Evolutionary conservation across 1,284 basidiomycete species (phyloP).

Genomic region (Ustilago xerochloae): DNA sequence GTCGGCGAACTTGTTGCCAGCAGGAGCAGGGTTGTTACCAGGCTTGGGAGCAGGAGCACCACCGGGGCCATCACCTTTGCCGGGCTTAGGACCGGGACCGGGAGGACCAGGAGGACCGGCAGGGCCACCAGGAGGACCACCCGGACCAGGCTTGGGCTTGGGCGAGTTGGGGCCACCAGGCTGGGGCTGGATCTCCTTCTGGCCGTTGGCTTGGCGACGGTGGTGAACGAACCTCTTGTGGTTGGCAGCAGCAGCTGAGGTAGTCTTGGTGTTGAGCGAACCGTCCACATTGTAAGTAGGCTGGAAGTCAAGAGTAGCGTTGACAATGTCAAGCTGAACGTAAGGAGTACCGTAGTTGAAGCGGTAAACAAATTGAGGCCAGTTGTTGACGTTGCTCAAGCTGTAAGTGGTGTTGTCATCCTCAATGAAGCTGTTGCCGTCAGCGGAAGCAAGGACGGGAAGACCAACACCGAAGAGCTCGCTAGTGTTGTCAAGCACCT

Average conservation of each 20-base stretch:
- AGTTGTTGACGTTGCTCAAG: conserved; percentile 20
- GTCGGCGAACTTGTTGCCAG: conserved; percentile 25
- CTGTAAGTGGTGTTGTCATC: conserved; percentile 32
- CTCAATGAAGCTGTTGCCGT: conserved; percentile 37
- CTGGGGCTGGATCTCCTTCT: conserved; percentile 10
- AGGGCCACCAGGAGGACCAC: neutral
- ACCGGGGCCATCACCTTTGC: neutral
- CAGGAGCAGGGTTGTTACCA: neutral
- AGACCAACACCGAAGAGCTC: conserved; percentile 44
- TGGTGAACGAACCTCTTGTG: conserved; percentile 41
- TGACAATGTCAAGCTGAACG: conserved; percentile 42
- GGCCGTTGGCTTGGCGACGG: conserved; percentile 21
- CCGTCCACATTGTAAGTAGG: conserved; percentile 39
- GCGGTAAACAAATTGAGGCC: conserved; percentile 47
- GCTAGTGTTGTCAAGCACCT: conserved; percentile 47
- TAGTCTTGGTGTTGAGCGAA: conserved; percentile 12
- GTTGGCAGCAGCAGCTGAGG: conserved; percentile 6
- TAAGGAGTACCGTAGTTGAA: conserved; percentile 47
- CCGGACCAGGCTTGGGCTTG: conserved; percentile 1
- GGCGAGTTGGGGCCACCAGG: conserved; percentile 6
- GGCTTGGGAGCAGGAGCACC: neutral
- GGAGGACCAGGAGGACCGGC: neutral
- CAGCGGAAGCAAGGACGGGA: conserved; percentile 36
- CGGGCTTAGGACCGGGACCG: conserved; percentile 1
- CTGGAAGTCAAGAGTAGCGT: conserved; percentile 31